Base-by-base conservation (phyloP, 1,284 basidiomycete species). In the Irpex sp. region DNA sequence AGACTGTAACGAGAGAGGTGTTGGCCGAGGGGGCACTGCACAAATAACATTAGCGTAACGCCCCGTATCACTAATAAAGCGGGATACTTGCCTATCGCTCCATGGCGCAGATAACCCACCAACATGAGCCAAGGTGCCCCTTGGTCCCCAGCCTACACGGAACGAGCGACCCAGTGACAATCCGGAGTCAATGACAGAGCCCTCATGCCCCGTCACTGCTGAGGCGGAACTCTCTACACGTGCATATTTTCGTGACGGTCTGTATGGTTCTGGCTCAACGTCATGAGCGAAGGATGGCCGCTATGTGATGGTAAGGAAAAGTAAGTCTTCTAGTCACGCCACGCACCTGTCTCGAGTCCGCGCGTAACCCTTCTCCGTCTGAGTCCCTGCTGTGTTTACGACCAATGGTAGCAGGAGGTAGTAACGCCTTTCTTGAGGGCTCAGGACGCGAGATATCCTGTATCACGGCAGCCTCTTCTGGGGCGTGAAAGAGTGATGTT, bases 111-210 rank as follows among this genome's bases (percentile, higher is more conserved):
- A 89, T 53, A 95, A 75, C 62, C 81, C 80, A 26, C 93, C 94
- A 19, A 92, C 76, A 76, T 96, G 91, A 31, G 89, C 88, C 15
- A 97, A 73, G 54, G 79, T 81, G 1, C 93, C 94, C 55, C 86
- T 84, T 0, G 93, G 90, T 13, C 95, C 94, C 94, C 95, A 98
- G 1, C 93, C 89, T 4, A 92, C 93, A 57, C 95, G 85, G 76
- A 96, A 98, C 21, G 93, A 94, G 33, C 95, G 85, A 15, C 95
- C 95, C 61, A 96, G 79, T 4, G 91, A 83, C 51, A 98, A 78
- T 1, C 94, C 95, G 6, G 93, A 89, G 76, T 98, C 97, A 6
- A 87, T 79, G 55, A 86, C 78, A 37, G 85, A 79, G 7, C 83
- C 83, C 72, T 96, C 94, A 53, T 82, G 80, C 5, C 84, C 88